These are phyloP conservation scores for Corchorus olitorius DNA, from an alignment of 345 rosid genomes.

Conservation along the genomic window DNA sequence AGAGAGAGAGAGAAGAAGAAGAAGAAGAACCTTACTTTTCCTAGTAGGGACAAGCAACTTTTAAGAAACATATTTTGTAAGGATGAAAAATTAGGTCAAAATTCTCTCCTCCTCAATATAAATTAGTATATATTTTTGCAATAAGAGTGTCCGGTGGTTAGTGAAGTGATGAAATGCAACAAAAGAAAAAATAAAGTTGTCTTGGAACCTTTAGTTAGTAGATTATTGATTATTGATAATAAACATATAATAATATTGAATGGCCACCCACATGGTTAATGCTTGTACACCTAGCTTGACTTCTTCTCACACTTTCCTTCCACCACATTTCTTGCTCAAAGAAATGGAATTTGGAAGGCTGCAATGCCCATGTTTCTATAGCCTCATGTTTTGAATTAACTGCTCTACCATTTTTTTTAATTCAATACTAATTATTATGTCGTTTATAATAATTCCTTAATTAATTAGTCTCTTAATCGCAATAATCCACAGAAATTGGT, in stretches of 20 bases:
- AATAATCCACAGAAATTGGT: neutral
- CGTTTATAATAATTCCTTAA: neutral
- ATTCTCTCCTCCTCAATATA: too few relatives aligned
- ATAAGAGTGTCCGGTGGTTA: neutral
- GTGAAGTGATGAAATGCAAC: neutral
- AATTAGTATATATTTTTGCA: too few relatives aligned
- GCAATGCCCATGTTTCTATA: neutral
- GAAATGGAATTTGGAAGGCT: neutral
- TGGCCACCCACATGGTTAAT: neutral
- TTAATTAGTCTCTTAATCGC: neutral
- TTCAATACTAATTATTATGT: too few relatives aligned
- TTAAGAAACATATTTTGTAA: too few relatives aligned
- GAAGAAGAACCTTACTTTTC: too few relatives aligned
- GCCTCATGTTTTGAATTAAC: neutral
- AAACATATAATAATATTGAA: neutral
- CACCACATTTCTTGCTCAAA: neutral
- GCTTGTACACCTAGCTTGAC: slow-evolving; percentile 15
- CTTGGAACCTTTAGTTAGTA: neutral
- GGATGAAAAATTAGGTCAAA: too few relatives aligned
- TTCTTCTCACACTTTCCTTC: neutral
- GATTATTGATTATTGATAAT: too few relatives aligned
- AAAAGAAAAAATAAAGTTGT: neutral
- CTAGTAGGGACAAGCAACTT: too few relatives aligned
- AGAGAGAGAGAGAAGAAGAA: too few relatives aligned
- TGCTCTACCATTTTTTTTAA: too few relatives aligned